A percentile compares a stretch with the other conserved stretches of the same genome.
Evolutionary conservation across 169 alveolate species (phyloP).

Genomic region (Plasmodium billcollinsi): DNA sequence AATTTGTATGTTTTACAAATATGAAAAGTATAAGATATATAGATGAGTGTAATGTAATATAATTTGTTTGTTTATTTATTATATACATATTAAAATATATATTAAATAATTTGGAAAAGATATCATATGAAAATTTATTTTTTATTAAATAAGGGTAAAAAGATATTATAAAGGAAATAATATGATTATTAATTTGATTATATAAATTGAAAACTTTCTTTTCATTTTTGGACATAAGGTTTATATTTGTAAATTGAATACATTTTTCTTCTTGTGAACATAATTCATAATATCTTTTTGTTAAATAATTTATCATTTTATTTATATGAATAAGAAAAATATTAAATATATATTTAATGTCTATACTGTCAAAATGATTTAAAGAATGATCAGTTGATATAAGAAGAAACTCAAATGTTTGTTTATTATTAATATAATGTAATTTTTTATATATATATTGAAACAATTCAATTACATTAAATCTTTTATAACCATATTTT

Average conservation of each 20-base stretch:
- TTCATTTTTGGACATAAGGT: neutral
- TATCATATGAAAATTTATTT: slow-evolving; percentile 31
- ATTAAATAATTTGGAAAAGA: slow-evolving; percentile 41
- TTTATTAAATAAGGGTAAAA: slow-evolving; percentile 63
- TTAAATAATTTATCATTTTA: neutral
- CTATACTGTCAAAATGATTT: neutral
- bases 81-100: slow-evolving; percentile 51
- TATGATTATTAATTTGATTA: slow-evolving; percentile 26
- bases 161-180: slow-evolving; percentile 15
- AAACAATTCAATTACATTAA: slow-evolving; percentile 11
- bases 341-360: slow-evolving; percentile 10
- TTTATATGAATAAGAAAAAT: slow-evolving; percentile 11
- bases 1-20: slow-evolving; percentile 16
- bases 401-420: slow-evolving; percentile 12
- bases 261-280: neutral
- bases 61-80: slow-evolving; percentile 21
- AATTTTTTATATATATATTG: slow-evolving; percentile 37
- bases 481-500: slow-evolving; percentile 24
- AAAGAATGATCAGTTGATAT: slow-evolving; percentile 2
- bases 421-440: slow-evolving; percentile 7
- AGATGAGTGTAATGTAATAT: slow-evolving; percentile 21
- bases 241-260: neutral
- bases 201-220: neutral
- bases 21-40: slow-evolving; percentile 51
- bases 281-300: neutral